Evolutionary conservation across 1,139 yeast genomes (phyloP).

Genomic region (Kazachstania sp.): DNA sequence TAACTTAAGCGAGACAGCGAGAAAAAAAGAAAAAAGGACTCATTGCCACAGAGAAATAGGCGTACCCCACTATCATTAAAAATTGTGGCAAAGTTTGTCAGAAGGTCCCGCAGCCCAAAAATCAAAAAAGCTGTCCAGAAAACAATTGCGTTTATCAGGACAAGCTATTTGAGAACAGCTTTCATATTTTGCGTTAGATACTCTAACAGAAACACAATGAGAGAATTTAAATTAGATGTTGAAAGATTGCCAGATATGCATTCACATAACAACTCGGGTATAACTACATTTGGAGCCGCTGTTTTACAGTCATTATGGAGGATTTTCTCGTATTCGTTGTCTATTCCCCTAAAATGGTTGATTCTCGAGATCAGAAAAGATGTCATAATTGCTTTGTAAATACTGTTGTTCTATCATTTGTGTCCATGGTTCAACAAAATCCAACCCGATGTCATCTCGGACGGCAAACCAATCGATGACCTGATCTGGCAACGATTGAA

Average conservation of each 20-base stretch:
- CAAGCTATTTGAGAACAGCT: background rate
- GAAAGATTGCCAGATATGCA: no score
- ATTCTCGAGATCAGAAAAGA: slow-evolving; percentile 8
- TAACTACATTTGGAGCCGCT: no score
- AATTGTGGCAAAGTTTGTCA: background rate
- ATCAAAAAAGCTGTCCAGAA: background rate
- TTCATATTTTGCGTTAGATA: no score
- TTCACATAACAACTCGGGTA: no score
- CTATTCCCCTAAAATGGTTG: background rate
- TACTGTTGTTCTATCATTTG: slow-evolving; percentile 63
- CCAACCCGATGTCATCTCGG: slow-evolving; percentile 61
- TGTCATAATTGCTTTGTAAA: slow-evolving; percentile 11
- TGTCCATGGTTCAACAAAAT: slow-evolving; percentile 84
- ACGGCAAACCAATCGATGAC: slow-evolving; percentile 67
- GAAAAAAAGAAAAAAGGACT: background rate
- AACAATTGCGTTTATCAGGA: background rate
- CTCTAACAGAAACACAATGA: no score
- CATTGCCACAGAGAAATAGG: background rate
- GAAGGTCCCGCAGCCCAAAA: background rate
- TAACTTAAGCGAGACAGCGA: background rate
- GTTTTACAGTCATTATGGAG: no score
- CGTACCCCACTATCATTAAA: background rate
- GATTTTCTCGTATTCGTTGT: background rate
- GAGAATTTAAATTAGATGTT: no score
- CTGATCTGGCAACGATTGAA: slow-evolving; percentile 29